phyloP scores from a whole-genome alignment of 306 rosid species.

The Pachyrhizus erosus region DNA sequence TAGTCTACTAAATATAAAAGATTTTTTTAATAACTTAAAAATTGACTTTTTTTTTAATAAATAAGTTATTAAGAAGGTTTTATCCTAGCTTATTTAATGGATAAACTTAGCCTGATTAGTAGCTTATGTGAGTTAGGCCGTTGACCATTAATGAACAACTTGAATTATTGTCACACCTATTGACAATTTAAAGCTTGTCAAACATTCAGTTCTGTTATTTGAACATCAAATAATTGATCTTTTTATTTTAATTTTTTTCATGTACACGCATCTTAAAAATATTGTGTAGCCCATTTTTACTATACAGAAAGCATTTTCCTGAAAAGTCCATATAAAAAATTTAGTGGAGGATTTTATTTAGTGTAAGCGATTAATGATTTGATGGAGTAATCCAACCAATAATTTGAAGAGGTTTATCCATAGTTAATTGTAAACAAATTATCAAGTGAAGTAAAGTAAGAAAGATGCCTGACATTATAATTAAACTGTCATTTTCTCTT shows the following conservation, averaged over 20 bases:
- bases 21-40: too few relatives aligned
- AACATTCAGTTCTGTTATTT: neutral
- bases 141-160: neutral
- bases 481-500: neutral
- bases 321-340: neutral
- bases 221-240: neutral
- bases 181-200: too few relatives aligned
- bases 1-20: too few relatives aligned
- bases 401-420: neutral
- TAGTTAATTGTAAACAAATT: neutral
- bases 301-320: neutral
- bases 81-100: too few relatives aligned
- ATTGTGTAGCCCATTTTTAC: neutral
- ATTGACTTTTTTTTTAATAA: too few relatives aligned
- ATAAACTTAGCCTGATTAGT: too few relatives aligned
- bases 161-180: neutral
- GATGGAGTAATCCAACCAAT: neutral
- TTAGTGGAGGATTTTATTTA: neutral
- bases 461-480: neutral
- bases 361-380: neutral
- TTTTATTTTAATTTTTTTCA: neutral
- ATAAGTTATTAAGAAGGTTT: too few relatives aligned
- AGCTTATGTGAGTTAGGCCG: neutral
- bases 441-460: neutral
- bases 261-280: neutral